Base-by-base conservation (phyloP, 2,329 filamentous ascomycete species). In the Penicillium brasilianum region DNA sequence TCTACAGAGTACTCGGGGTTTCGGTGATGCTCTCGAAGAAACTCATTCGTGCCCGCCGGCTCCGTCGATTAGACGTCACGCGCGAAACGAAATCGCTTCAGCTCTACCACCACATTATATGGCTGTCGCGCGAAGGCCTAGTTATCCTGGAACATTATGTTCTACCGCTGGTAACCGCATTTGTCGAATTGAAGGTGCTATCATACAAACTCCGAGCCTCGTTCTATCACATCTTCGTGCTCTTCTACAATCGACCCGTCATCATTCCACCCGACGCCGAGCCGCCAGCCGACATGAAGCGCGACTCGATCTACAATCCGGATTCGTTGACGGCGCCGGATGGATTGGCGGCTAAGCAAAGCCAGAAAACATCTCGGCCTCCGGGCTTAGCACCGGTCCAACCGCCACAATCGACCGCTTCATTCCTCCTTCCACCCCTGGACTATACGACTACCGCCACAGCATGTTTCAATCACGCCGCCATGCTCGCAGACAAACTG, bases 191-290 rank as follows among this genome's bases (percentile, higher is more conserved):
- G 59, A 93, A 93, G 72, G 93, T 98, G 48, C 84, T 99, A 65
- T 89, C 91, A 20, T 92, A 92, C 75, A 99, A 98, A 78, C 84
- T 99, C 14, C 89, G 92, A 62, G 95, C 95, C 16, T 96, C 92
- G 20, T 96, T 98, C 74, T 95, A 96, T 71, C 94, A 99, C 79
- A 92, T 99, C 67, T 97, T 97, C 76, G 95, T 96, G 57, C 85
- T 98, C 13, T 98, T 97, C 74, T 92, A 97, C 80, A 97, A 97
- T 77, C 88, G 92, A 56, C 94, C 94, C 0, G 84, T 90, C 0
- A 86, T 97, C 59, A 89, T 88, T 48, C 81, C 84, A 37, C 83
- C 87, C 71, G 84, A 84, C 20, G 80, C 85, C 61, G 36, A 63
- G 14, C 51, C 54, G n/a, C 60, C 66, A 20, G 28, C 58, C 4